A percentile compares a stretch with the other conserved stretches of the same genome.
These are phyloP conservation scores for Durio zibethinus DNA, from an alignment of 345 rosid genomes.

Conservation along the genomic window DNA sequence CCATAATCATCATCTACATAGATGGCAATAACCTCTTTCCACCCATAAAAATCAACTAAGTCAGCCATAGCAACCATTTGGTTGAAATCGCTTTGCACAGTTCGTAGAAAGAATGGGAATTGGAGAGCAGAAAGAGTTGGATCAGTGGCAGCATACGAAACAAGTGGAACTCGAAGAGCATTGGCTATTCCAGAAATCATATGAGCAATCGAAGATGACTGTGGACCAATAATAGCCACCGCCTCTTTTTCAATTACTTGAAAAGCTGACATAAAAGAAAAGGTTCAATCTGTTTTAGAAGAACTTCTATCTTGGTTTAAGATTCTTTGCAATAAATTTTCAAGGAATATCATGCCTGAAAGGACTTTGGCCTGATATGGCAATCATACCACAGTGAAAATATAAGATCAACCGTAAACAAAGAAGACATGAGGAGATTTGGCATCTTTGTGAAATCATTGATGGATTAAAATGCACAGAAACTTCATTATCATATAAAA, in stretches of 20 bases:
- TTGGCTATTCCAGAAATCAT: conserved; percentile 54
- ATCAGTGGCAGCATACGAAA: conserved; percentile 89
- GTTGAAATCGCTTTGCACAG: conserved; percentile 60
- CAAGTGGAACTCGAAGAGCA: conserved; percentile 66
- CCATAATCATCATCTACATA: conserved; percentile 78
- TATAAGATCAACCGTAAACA: neutral
- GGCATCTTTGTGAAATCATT: neutral
- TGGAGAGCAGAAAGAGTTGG: conserved; percentile 85
- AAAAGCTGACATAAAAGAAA: conserved; percentile 48
- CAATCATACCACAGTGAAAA: neutral
- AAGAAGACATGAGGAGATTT: neutral
- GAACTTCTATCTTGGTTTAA: neutral
- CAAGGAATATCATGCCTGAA: neutral
- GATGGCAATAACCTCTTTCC: conserved; percentile 74
- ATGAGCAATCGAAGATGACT: conserved; percentile 77
- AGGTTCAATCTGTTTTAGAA: neutral
- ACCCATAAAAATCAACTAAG: conserved; percentile 53
- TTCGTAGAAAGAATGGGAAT: conserved; percentile 71
- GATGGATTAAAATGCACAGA: neutral
- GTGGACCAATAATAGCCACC: conserved; percentile 76
- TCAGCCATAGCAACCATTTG: conserved; percentile 85
- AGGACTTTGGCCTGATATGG: neutral
- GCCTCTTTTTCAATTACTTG: conserved; percentile 56
- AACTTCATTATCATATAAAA: neutral
- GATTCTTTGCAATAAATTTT: conserved; percentile 3